Conservation (phyloP, 2,329 filamentous ascomycete species). For the Fusarium zealandicum region DNA sequence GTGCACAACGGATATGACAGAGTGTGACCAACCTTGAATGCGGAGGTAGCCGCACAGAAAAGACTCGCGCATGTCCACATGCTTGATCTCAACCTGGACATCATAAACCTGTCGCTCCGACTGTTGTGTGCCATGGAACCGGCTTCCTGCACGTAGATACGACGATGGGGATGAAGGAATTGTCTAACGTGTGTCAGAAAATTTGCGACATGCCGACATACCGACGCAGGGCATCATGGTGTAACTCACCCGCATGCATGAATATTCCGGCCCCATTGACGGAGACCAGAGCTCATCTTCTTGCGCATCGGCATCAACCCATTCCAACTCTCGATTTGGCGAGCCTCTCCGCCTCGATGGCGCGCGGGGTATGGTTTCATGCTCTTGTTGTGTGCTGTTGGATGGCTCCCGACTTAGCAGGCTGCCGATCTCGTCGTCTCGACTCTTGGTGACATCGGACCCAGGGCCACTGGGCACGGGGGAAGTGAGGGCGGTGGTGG, state of each 20-base stretch:
- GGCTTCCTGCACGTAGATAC: slow-evolving; percentile 85
- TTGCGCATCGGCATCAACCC: slow-evolving; percentile 35
- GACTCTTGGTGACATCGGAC: slow-evolving; percentile 47
- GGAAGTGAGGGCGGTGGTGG: slow-evolving; percentile 45
- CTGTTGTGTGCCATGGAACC: slow-evolving; percentile 88
- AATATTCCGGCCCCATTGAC: slow-evolving; percentile 50
- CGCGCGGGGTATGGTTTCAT: slow-evolving; percentile 25
- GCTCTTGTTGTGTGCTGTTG: slow-evolving; percentile 29
- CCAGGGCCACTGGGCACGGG: slow-evolving; percentile 44
- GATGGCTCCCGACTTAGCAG: slow-evolving; percentile 36
- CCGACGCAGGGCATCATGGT: neutral
- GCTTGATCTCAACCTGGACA: slow-evolving; percentile 95
- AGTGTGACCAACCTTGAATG: slow-evolving; percentile 78
- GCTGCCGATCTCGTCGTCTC: slow-evolving; percentile 38
- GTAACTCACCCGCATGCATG: slow-evolving; percentile 47
- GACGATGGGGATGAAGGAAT: slow-evolving; percentile 84
- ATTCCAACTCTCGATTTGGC: slow-evolving; percentile 32
- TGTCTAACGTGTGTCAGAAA: slow-evolving; percentile 56
- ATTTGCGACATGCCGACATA: slow-evolving; percentile 2
- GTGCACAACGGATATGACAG: neutral
- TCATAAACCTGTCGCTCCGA: slow-evolving; percentile 94
- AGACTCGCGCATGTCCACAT: slow-evolving; percentile 92
- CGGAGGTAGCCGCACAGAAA: slow-evolving; percentile 94
- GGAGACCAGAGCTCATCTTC: slow-evolving; percentile 46
- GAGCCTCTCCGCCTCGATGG: slow-evolving; percentile 24